These are phyloP conservation scores for Cornus controversa DNA, from an alignment of 148 eudicot genomes.

Conservation along the genomic window DNA sequence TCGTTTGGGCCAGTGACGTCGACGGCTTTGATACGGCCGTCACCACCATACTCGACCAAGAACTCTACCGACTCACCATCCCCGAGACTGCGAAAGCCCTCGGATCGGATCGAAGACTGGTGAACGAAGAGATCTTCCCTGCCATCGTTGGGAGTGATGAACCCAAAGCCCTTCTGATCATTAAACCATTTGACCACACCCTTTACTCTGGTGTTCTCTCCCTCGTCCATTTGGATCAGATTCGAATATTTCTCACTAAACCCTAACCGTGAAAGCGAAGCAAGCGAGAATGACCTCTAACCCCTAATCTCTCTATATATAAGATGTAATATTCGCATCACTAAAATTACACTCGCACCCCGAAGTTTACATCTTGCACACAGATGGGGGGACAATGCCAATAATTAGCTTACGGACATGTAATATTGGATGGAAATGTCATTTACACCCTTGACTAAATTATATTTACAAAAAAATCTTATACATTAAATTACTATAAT, in stretches of 20 bases:
- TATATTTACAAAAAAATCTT: too few species aligned
- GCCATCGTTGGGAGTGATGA: constrained; percentile 58
- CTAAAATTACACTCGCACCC: too few species aligned
- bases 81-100: constrained; percentile 55
- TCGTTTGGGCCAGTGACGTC: constrained; percentile 46
- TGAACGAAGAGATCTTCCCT: constrained; percentile 63
- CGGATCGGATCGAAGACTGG: constrained; percentile 53
- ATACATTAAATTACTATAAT: too few species aligned
- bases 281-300: constrained; percentile 10
- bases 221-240: constrained; percentile 23
- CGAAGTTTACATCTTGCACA: too few species aligned
- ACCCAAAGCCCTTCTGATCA: constrained; percentile 53
- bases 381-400: too few species aligned
- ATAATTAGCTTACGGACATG: too few species aligned
- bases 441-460: too few species aligned
- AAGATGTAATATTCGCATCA: too few species aligned
- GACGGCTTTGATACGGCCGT: constrained; percentile 51
- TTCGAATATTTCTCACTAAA: background rate
- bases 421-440: too few species aligned
- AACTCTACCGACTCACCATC: constrained; percentile 55
- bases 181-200: constrained; percentile 64
- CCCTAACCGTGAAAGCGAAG: background rate
- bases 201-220: constrained; percentile 23
- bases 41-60: constrained; percentile 35
- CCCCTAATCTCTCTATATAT: constrained; percentile 1